Evolutionary conservation across 2,329 filamentous ascomycete genomes (phyloP).

Genomic region (Lasiodiplodia citricola): DNA sequence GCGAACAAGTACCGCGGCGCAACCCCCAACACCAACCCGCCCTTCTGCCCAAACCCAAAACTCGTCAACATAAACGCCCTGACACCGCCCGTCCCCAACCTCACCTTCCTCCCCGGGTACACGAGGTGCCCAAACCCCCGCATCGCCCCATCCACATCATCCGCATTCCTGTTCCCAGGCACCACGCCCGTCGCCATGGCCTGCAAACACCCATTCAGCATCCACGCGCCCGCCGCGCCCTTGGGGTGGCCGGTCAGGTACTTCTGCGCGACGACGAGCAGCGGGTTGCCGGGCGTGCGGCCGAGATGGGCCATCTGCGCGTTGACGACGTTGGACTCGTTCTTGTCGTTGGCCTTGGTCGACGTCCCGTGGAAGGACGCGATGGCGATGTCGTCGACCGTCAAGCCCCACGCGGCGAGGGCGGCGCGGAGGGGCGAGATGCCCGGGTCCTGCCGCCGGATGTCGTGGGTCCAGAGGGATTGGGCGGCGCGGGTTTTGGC

Average conservation of each 20-base stretch:
- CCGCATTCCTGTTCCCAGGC: conserved; percentile 46
- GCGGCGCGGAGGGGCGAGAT: conserved; percentile 44
- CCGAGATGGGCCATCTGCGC: conserved; percentile 45
- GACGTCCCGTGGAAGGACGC: conserved; percentile 50
- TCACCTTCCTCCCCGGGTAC: conserved; percentile 39
- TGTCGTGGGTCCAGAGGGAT: conserved; percentile 36
- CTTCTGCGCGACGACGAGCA: conserved; percentile 46
- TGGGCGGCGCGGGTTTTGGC: background rate
- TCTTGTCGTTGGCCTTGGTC: conserved; percentile 47
- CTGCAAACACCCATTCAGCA: conserved; percentile 47
- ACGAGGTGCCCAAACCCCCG: conserved; percentile 37
- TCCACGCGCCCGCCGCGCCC: conserved; percentile 45
- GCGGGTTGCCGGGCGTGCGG: conserved; percentile 40
- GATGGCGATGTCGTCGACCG: conserved; percentile 47
- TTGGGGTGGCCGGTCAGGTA: conserved; percentile 47
- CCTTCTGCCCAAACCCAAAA: conserved; percentile 55
- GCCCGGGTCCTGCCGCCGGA: conserved; percentile 34
- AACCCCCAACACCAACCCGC: conserved; percentile 45
- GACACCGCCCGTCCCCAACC: conserved; percentile 28
- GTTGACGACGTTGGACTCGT: conserved; percentile 46
- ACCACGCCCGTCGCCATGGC: conserved; percentile 40
- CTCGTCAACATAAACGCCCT: conserved; percentile 49
- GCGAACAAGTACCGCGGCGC: conserved; percentile 39
- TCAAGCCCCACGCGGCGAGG: conserved; percentile 45
- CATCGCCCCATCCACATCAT: conserved; percentile 43